Evolutionary conservation across 2,329 filamentous ascomycete genomes (phyloP), one percentile per base, ranked within the genome.

Genomic region (Dendrostoma leiphaemia): DNA sequence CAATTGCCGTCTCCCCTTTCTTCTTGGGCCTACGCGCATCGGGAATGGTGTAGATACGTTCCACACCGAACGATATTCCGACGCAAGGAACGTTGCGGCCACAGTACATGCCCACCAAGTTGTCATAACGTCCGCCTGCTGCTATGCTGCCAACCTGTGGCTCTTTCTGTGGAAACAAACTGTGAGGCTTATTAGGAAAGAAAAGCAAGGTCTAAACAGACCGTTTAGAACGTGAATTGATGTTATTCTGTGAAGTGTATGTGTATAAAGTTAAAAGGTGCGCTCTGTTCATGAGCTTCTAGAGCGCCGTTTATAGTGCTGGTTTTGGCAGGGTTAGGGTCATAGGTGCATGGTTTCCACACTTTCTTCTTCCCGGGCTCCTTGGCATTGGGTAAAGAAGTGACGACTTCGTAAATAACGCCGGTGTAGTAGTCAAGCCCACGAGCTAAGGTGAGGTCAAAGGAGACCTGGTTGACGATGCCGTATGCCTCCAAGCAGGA

Each of bases 31-130:
- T 78, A 38, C 86, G 80, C 12, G 90, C 86, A 71, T 96, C 92
- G 60, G 88, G 90, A 66, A 97, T 92, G 63, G 89, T 91, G 74
- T 96, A 96, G 66, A 97, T 97, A 63, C 93, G 87, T 71, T 97
- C 93, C 46, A 97, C 90, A 52, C 93, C 93, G 67, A 97, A 97
- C 2, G 92, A 96, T 62, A 96, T 89, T 59, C 90, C 90, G 6
- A 94, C 89, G 63, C 90, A 93, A n/a, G 90, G 93, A 53, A 97
- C 91, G 67, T 92, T 86, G 74, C 92, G 93, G 64, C 87, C 87
- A 53, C 84, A 86, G 77, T 96, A 97, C 90, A 96, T 96, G 73
- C 89, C 89, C 5, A 97, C 93, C 4, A 97, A 81, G 67, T 94
- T 88, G 71, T 97, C 93, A 71, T 97, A 97, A 58, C 92, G 87